Conservation (phyloP, 2,329 filamentous ascomycete genomes). For the Trichoderma arundinaceum region DNA sequence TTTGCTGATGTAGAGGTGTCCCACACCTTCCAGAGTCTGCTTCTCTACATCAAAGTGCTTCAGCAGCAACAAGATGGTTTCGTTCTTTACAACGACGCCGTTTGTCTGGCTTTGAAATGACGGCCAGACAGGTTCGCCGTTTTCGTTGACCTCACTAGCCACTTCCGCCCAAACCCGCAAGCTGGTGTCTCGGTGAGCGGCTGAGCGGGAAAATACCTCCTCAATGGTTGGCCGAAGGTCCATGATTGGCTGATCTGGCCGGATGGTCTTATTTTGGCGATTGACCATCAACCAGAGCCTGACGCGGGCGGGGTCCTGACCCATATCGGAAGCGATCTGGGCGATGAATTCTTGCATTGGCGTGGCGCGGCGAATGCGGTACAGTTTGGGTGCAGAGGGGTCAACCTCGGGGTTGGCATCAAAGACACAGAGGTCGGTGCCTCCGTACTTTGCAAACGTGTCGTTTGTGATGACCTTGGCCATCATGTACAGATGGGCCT, state of each 20-base stretch:
- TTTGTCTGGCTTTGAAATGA: slow-evolving; percentile 64
- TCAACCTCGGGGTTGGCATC: slow-evolving; percentile 69
- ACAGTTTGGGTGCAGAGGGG: slow-evolving; percentile 71
- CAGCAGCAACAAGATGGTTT: slow-evolving; percentile 81
- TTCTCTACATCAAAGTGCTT: slow-evolving; percentile 85
- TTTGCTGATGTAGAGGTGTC: slow-evolving; percentile 85
- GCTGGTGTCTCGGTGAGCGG: slow-evolving; percentile 68
- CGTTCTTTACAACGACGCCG: slow-evolving; percentile 62
- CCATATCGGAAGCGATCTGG: slow-evolving; percentile 72
- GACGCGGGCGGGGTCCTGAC: slow-evolving; percentile 70
- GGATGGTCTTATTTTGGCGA: slow-evolving; percentile 93
- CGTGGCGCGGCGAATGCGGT: slow-evolving; percentile 76
- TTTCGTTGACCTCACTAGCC: slow-evolving; percentile 66
- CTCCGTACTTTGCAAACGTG: slow-evolving; percentile 80
- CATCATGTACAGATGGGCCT: slow-evolving; percentile 90
- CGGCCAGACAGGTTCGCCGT: slow-evolving; percentile 76
- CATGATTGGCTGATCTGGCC: slow-evolving; percentile 85
- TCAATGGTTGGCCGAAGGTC: slow-evolving; percentile 79
- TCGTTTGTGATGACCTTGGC: slow-evolving; percentile 81
- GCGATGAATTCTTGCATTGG: slow-evolving; percentile 76
- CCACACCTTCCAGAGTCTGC: slow-evolving; percentile 77
- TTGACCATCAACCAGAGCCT: slow-evolving; percentile 98
- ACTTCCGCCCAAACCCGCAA: slow-evolving; percentile 89
- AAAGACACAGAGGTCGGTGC: slow-evolving; percentile 79
- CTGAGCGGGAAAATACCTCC: slow-evolving; percentile 63